A percentile compares a stretch with the other conserved stretches of the same genome.
These are phyloP conservation scores for Talaromyces sp. DNA, from an alignment of 2,329 filamentous ascomycete species.

Conservation along the genomic window DNA sequence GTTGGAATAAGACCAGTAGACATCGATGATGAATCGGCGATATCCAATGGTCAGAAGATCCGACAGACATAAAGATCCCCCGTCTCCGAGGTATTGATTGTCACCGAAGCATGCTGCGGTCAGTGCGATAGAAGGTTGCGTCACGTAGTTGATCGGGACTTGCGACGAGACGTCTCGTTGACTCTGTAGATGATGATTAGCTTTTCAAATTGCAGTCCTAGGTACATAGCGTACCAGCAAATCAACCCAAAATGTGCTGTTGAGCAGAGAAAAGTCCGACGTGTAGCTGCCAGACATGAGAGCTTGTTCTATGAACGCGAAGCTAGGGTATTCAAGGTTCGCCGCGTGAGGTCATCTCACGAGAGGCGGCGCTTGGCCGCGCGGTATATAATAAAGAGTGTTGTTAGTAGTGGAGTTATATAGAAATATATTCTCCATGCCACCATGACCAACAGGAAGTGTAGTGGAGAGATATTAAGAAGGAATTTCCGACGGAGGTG, in stretches of 20 bases:
- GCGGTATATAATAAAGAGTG: neutral
- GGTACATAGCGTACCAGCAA: slow-evolving; percentile 3
- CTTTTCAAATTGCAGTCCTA: neutral
- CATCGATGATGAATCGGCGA: slow-evolving; percentile 55
- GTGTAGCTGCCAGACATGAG: slow-evolving; percentile 17
- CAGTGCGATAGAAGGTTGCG: slow-evolving; percentile 55
- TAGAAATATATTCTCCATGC: neutral
- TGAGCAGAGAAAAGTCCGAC: slow-evolving; percentile 14
- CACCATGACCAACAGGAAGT: neutral
- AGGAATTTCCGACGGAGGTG: neutral
- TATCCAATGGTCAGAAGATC: slow-evolving; percentile 61
- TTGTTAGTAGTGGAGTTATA: neutral
- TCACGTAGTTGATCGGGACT: slow-evolving; percentile 62
- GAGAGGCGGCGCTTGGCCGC: neutral
- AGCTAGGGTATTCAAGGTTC: neutral
- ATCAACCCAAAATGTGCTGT: slow-evolving; percentile 17
- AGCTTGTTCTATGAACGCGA: neutral
- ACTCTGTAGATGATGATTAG: slow-evolving; percentile 41
- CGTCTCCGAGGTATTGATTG: slow-evolving; percentile 51
- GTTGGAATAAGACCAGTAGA: slow-evolving; percentile 60
- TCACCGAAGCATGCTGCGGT: slow-evolving; percentile 57
- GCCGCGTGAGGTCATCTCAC: neutral
- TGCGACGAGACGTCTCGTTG: slow-evolving; percentile 59
- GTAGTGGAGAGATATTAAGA: neutral
- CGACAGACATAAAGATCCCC: slow-evolving; percentile 56